Conservation (phyloP, 768 basidiomycete genomes). For the Calocybe gangraenosa region DNA sequence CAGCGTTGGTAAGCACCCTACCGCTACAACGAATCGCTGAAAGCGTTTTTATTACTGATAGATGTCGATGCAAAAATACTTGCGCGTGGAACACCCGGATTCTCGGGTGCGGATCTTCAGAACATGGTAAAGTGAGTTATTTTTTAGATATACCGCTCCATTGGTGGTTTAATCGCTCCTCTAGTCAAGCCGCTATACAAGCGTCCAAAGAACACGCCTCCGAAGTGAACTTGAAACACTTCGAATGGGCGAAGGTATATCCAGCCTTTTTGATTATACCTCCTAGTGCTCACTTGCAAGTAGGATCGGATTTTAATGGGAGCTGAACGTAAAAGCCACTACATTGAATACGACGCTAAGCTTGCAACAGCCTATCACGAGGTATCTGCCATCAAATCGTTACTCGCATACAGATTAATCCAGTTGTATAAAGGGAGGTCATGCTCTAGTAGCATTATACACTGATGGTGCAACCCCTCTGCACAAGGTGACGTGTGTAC, state of each 20-base stretch:
- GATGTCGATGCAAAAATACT: slow-evolving; percentile 85
- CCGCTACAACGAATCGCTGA: slow-evolving; percentile 4
- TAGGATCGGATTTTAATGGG: slow-evolving; percentile 97
- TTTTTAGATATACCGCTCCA: not conserved
- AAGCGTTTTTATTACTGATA: slow-evolving; percentile 20
- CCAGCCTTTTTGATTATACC: not conserved
- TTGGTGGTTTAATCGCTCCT: slow-evolving; percentile 8
- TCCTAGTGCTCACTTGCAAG: not conserved
- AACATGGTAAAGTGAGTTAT: slow-evolving; percentile 88
- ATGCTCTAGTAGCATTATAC: slow-evolving; percentile 91
- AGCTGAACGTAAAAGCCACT: slow-evolving; percentile 87
- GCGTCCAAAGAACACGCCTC: slow-evolving; percentile 81
- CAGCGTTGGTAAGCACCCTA: slow-evolving; percentile 45
- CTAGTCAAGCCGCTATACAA: slow-evolving; percentile 87
- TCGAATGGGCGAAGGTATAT: slow-evolving; percentile 94
- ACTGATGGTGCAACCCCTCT: slow-evolving; percentile 95
- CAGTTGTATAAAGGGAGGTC: too few species aligned
- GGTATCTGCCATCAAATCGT: slow-evolving; percentile 37
- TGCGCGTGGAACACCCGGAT: slow-evolving; percentile 92
- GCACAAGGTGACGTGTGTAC: slow-evolving; percentile 97
- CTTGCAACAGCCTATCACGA: slow-evolving; percentile 96
- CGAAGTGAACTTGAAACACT: slow-evolving; percentile 73
- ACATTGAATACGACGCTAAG: slow-evolving; percentile 83
- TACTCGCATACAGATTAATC: too few species aligned
- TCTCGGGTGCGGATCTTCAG: slow-evolving; percentile 95